Base-by-base conservation (phyloP, 768 basidiomycete species). In the Chlorophyllum brunneum region DNA sequence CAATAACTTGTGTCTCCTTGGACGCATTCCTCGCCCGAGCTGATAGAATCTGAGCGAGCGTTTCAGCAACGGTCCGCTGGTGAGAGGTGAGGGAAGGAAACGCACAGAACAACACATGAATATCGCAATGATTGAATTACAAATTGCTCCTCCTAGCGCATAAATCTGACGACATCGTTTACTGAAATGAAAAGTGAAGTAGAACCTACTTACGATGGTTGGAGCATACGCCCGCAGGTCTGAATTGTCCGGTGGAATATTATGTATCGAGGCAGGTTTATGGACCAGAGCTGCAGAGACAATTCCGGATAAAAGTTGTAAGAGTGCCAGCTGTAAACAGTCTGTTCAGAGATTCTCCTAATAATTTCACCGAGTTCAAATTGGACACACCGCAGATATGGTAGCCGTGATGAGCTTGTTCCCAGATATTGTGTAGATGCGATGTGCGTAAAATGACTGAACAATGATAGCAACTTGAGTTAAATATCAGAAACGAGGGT, bases 61-160 rank as follows among this genome's bases (percentile, higher is more conserved):
- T 13, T n/a, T 48, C 5, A 38, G 34, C 29, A 18, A 38, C 27
- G 16, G 7, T 23, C 8, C 15, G 26, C 4, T n/a, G 5, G 16
- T 8, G 31, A 23, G 20, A 18, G 18, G 31, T 5, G 10, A 39
- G 16, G 23, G 16, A 16, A 29, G 27, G 1, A 30, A 8, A 44
- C 50, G 4, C 42, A 51, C 50, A 24, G 26, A 36, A 29, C 13
- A 36, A 31, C n/a, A 43, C 50, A 51, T 51, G 24, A 18, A 51
- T 0, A 24, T 22, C 6, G 50, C 50, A 27, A 51, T 51, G 24
- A 51, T 5, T 1, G 20, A n/a, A 20, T 51, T 41, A 13, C 50
- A 51, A 13, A 43, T 20, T 5, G 50, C 42, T 27, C 33, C 41
- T 11, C 24, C 3, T 13, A 47, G 18, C 13, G 20, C 46, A 10